Base-by-base conservation (phyloP, 441 rosid species). In the Populus hybrid region DNA sequence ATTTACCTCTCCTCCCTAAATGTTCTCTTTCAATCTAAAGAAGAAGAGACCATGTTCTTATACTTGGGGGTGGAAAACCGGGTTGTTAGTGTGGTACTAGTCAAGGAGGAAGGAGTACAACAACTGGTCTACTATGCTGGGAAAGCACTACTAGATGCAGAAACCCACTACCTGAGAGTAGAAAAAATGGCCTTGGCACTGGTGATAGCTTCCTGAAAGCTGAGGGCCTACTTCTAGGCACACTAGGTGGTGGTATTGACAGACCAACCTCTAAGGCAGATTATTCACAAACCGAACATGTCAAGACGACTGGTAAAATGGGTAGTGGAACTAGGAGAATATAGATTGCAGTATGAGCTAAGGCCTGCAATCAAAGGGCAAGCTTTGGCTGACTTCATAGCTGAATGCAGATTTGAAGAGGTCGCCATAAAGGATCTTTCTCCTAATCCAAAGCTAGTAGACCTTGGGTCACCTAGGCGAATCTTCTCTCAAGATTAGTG, bases 101-200 rank as follows among this genome's bases (percentile, higher is more conserved):
- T 65, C 0, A 8, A 7, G 69, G 35, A 65, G 2, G 8, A 65
- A 10, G 18, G 34, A 8, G 24, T n/a, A 10, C 18, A 65, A 23
- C 0, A 0, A 8, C 32, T 0, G 0, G 6, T 65, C 1, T 65
- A 65, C 34, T 65, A n/a, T 10, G 0, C 6, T 24, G 0, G 8
- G 3, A 3, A 24, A 10, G 6, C 24, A n/a, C 18, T 65, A 8
- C 4, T 18, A 24, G 68, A n/a, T n/a, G 68, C 0, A 10, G 7
- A 65, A 23, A 10, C 24, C 0, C 3, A 4, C 0, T 24, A 65
- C 2, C 4, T 10, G 0, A 8, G 14, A 10, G 24, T 65, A 10
- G 18, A 24, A 24, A 65, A 65, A 23, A 23, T 24, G 1, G 34
- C 18, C 8, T 65, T 21, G 14, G 14, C 32, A 10, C 16, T 65